Conservation (phyloP, 2,329 filamentous ascomycete species). For the Dendrostoma leiphaemia region DNA sequence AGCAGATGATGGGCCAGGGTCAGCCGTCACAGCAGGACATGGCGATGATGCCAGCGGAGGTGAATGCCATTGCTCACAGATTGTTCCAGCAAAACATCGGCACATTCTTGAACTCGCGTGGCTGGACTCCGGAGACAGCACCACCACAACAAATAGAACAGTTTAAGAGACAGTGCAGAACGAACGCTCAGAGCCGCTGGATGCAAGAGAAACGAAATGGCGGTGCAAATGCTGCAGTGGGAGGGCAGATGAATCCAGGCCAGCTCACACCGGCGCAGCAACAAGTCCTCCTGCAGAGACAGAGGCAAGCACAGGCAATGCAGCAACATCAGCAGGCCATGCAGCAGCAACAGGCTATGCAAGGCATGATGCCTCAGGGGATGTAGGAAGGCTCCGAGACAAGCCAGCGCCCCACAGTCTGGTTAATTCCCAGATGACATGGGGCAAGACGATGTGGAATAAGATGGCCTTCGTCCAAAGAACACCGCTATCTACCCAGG, state of each 20-base stretch:
- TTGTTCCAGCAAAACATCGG: constrained; percentile 40
- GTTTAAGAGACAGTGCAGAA: constrained; percentile 41
- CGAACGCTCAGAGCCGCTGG: constrained; percentile 34
- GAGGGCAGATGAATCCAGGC: constrained; percentile 18
- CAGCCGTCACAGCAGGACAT: constrained; percentile 15
- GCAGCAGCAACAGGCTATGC: constrained; percentile 44
- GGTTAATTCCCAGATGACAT: background rate
- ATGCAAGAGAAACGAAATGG: constrained; percentile 19
- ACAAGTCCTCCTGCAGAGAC: constrained; percentile 24
- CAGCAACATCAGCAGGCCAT: constrained; percentile 37
- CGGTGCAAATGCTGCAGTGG: constrained; percentile 1
- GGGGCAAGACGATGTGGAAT: background rate
- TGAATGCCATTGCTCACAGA: constrained; percentile 17
- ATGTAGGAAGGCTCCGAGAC: constrained; percentile 33
- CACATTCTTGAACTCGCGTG: constrained; percentile 34
- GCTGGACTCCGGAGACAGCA: constrained; percentile 40
- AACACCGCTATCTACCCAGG: no score
- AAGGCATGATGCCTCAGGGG: constrained; percentile 54
- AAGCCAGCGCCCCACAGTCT: background rate
- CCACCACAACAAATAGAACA: constrained; percentile 43
- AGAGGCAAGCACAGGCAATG: constrained; percentile 34
- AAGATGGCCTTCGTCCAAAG: no score
- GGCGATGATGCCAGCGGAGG: background rate
- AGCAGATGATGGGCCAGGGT: constrained; percentile 18
- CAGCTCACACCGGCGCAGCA: background rate